phyloP scores from a whole-genome alignment of 371 early-diverging fungal genomes.

The Rhizopus sp. region DNA sequence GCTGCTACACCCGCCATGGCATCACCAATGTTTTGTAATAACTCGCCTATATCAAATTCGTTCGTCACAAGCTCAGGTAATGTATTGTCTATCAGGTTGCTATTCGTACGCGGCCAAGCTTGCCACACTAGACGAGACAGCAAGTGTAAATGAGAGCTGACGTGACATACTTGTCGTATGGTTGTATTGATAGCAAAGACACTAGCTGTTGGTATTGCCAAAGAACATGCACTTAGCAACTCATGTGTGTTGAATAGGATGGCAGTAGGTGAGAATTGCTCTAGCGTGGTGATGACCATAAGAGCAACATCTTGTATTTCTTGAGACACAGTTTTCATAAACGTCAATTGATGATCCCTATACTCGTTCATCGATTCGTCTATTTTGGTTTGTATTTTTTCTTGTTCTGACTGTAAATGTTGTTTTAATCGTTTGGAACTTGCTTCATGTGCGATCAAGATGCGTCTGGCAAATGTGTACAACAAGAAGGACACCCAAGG shows the following conservation, averaged over 20 bases:
- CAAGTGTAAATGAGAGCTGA: conserved; percentile 28
- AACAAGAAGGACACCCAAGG: conserved; percentile 7
- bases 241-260: conserved; percentile 40
- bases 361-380: conserved; percentile 4
- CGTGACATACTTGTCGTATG: conserved; percentile 34
- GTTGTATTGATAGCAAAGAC: conserved; percentile 40
- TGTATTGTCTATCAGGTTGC: not conserved
- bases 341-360: conserved; percentile 13
- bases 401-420: conserved; percentile 2
- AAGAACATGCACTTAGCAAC: conserved; percentile 42
- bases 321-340: conserved; percentile 37
- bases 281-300: conserved; percentile 46
- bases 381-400: conserved; percentile 1
- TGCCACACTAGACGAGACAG: conserved; percentile 19
- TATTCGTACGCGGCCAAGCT: conserved; percentile 7
- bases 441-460: conserved; percentile 10
- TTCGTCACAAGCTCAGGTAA: not conserved
- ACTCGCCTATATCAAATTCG: conserved; percentile 59
- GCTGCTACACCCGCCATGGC: conserved; percentile 58
- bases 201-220: conserved; percentile 44
- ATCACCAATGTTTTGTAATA: conserved; percentile 59
- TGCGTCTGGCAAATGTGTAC: conserved; percentile 15
- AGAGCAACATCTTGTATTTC: conserved; percentile 53
- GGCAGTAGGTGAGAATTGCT: conserved; percentile 41
- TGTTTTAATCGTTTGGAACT: conserved; percentile 5